phyloP scores from a whole-genome alignment of 2,329 filamentous ascomycete genomes.

The Aspergillus sp. region DNA sequence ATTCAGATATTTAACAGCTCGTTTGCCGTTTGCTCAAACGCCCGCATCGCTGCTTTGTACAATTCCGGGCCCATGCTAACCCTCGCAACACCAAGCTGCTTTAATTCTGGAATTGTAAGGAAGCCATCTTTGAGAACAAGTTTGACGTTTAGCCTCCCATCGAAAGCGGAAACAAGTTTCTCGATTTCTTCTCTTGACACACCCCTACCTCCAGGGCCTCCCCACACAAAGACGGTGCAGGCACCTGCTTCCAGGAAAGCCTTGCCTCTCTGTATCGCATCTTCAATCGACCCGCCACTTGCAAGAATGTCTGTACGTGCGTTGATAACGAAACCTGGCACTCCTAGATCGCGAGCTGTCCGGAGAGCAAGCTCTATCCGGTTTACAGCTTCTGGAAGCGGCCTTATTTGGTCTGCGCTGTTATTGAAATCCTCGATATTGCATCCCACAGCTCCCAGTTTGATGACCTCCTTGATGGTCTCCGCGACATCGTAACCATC shows the following conservation, averaged over 20 bases:
- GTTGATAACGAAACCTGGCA: conserved; percentile 58
- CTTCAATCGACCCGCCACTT: conserved; percentile 41
- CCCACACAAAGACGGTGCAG: conserved; percentile 62
- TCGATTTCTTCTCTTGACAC: conserved; percentile 50
- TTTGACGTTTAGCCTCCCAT: conserved; percentile 53
- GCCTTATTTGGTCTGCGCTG: conserved; percentile 36
- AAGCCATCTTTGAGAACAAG: conserved; percentile 37
- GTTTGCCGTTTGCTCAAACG: conserved; percentile 31
- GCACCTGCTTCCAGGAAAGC: conserved; percentile 61
- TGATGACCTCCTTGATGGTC: conserved; percentile 48
- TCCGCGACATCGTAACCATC: conserved; percentile 55
- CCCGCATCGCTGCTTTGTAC: conserved; percentile 43
- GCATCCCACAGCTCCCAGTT: conserved; percentile 55
- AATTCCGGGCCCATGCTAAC: conserved; percentile 56
- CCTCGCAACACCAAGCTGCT: conserved; percentile 53
- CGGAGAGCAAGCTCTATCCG: conserved; percentile 42
- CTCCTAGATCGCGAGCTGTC: conserved; percentile 46
- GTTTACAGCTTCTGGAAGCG: conserved; percentile 48
- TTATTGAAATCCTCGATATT: conserved; percentile 60
- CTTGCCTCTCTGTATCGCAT: conserved; percentile 55
- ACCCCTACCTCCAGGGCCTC: conserved; percentile 45
- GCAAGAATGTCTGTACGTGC: conserved; percentile 55
- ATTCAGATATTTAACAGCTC: conserved; percentile 8
- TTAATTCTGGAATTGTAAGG: conserved; percentile 48
- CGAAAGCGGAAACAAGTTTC: conserved; percentile 49